These are phyloP conservation scores for Talaromyces atroroseus DNA, from an alignment of 2,329 filamentous ascomycete species.

Conservation along the genomic window DNA sequence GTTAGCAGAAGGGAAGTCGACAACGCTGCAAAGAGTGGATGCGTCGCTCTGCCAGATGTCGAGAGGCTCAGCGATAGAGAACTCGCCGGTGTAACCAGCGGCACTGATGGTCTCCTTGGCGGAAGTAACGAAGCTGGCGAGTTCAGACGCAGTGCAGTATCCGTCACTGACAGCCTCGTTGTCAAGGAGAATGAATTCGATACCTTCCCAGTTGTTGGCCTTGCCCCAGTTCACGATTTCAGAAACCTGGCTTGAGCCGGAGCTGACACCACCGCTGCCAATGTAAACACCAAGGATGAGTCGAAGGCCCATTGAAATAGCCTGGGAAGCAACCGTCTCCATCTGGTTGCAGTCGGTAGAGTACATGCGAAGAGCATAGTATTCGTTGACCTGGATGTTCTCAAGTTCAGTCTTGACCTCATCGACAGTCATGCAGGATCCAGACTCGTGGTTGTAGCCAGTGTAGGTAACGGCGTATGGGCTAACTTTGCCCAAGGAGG, in stretches of 20 bases:
- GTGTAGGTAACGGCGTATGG: slow-evolving; percentile 77
- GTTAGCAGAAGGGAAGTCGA: slow-evolving; percentile 80
- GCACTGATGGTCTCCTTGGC: slow-evolving; percentile 58
- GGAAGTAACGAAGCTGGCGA: slow-evolving; percentile 64
- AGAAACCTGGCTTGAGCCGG: slow-evolving; percentile 66
- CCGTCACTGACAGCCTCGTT: slow-evolving; percentile 85
- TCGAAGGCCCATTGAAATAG: slow-evolving; percentile 61
- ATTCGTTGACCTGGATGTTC: slow-evolving; percentile 59
- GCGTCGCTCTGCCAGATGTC: slow-evolving; percentile 64
- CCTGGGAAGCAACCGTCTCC: slow-evolving; percentile 66
- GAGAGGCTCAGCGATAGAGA: slow-evolving; percentile 84
- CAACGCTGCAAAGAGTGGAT: slow-evolving; percentile 58
- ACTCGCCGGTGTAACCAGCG: slow-evolving; percentile 65
- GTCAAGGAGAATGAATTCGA: slow-evolving; percentile 77
- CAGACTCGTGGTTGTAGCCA: slow-evolving; percentile 55
- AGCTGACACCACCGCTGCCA: slow-evolving; percentile 55
- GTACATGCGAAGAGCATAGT: slow-evolving; percentile 74
- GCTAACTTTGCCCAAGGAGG: slow-evolving; percentile 22
- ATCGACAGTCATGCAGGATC: slow-evolving; percentile 59
- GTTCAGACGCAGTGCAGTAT: slow-evolving; percentile 58
- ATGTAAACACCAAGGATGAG: slow-evolving; percentile 88
- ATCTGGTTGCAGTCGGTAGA: slow-evolving; percentile 85
- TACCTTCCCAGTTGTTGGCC: slow-evolving; percentile 55
- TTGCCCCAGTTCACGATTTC: slow-evolving; percentile 66
- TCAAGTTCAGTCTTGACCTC: slow-evolving; percentile 58